phyloP scores from a whole-genome alignment of 2,329 filamentous ascomycete genomes.

The Ceratocystis cubensis region DNA sequence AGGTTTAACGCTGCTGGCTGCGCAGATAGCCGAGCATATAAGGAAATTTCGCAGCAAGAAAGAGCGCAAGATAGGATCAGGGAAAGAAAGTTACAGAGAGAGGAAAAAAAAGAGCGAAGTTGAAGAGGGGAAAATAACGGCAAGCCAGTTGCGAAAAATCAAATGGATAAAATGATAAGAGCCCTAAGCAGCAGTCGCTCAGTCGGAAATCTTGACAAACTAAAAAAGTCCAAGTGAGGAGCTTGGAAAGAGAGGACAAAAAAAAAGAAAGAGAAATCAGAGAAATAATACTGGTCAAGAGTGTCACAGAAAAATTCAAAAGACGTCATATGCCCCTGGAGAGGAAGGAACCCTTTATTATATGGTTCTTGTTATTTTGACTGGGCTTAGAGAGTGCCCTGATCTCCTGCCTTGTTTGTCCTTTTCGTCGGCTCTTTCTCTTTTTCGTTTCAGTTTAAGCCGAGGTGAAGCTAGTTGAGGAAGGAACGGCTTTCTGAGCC shows the following conservation, averaged over 20 bases:
- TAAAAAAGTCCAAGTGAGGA: background rate
- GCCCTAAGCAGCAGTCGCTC: background rate
- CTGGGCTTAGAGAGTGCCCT: background rate
- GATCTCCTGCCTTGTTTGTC: background rate
- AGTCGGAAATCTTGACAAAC: background rate
- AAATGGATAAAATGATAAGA: background rate
- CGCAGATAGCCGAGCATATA: background rate
- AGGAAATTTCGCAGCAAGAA: background rate
- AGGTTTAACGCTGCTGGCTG: background rate
- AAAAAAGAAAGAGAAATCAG: background rate
- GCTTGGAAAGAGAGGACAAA: background rate
- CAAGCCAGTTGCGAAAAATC: background rate
- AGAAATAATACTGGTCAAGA: background rate
- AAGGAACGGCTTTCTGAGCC: slow-evolving; percentile 5
- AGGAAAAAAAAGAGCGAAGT: background rate
- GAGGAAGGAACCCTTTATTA: background rate
- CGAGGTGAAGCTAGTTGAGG: background rate
- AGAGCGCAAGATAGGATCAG: background rate
- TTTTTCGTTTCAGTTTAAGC: background rate
- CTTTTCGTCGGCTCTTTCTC: background rate
- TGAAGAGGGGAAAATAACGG: background rate
- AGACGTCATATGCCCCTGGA: background rate
- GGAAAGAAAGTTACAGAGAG: background rate
- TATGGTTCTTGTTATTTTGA: background rate
- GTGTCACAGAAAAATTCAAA: background rate